Evolutionary conservation across 2,329 filamentous ascomycete genomes (phyloP).

Genomic region (Pseudogymnoascus pannorum): DNA sequence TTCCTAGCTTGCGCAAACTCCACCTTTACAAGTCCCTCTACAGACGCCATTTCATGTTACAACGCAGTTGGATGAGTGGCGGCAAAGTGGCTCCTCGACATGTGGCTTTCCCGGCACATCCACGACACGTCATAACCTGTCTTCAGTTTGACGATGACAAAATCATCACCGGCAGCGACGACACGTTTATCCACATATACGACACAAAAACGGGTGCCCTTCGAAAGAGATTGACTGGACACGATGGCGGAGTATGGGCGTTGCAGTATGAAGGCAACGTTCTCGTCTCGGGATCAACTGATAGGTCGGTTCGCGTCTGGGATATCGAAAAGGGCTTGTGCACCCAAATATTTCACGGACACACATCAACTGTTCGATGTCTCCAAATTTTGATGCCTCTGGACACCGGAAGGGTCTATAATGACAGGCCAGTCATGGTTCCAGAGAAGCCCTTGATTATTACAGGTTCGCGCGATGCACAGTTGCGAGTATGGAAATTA

Average conservation of each 20-base stretch:
- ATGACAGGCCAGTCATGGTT: conserved; percentile 77
- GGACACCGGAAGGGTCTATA: conserved; percentile 61
- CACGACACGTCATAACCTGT: conserved; percentile 93
- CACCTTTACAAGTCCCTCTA: conserved; percentile 97
- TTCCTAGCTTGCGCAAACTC: conserved; percentile 70
- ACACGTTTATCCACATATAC: conserved; percentile 96
- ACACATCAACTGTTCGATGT: conserved; percentile 94
- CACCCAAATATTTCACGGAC: conserved; percentile 93
- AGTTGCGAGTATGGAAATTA: conserved; percentile 87
- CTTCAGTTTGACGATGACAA: conserved; percentile 97
- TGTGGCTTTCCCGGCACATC: conserved; percentile 92
- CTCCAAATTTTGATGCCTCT: conserved; percentile 88
- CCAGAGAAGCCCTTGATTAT: conserved; percentile 94
- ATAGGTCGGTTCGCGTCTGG: conserved; percentile 98
- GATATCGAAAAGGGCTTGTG: conserved; percentile 90
- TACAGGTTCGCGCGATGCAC: conserved; percentile 91
- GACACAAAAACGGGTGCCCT: conserved; percentile 90
- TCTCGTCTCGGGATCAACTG: conserved; percentile 90
- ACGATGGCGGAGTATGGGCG: conserved; percentile 97
- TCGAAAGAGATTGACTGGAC: conserved; percentile 76
- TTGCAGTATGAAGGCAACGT: conserved; percentile 94
- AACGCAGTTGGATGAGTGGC: conserved; percentile 80
- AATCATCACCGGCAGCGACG: conserved; percentile 94
- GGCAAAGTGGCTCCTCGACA: conserved; percentile 79
- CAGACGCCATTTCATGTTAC: conserved; percentile 83